Percentiles rank a stretch among this genome's conserved stretches.
Conservation (phyloP, 2,329 filamentous ascomycete genomes). For the Eutypa lata region DNA sequence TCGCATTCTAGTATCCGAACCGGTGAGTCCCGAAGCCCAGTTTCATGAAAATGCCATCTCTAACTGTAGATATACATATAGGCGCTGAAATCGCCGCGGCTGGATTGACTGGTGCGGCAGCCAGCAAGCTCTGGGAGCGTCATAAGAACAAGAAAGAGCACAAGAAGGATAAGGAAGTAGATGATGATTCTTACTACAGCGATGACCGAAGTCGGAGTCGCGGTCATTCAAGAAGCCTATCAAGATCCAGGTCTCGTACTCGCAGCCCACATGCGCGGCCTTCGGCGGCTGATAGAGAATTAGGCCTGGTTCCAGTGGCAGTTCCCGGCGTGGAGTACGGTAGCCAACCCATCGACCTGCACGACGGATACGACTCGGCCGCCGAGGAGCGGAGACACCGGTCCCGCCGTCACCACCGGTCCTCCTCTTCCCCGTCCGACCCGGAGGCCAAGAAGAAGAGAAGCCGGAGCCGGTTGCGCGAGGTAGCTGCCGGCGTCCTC, state of each 20-base stretch:
- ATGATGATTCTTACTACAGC: constrained; percentile 30
- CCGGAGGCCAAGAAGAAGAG: constrained; percentile 42
- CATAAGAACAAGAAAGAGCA: constrained; percentile 59
- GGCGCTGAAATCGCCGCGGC: constrained; percentile 58
- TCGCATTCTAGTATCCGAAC: constrained; percentile 39
- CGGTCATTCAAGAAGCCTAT: constrained; percentile 43
- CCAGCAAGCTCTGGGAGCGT: constrained; percentile 59
- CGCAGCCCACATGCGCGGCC: constrained; percentile 45
- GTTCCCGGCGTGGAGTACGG: constrained; percentile 58
- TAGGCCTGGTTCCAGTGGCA: constrained; percentile 53
- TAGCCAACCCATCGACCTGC: constrained; percentile 46
- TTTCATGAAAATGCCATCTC: neutral
- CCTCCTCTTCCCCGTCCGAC: constrained; percentile 29
- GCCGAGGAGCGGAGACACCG: constrained; percentile 40
- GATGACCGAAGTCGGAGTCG: constrained; percentile 32
- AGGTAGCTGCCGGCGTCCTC: constrained; percentile 54
- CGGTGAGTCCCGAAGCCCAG: constrained; percentile 28
- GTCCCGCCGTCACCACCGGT: constrained; percentile 35
- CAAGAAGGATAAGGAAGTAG: constrained; percentile 31
- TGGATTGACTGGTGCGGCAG: constrained; percentile 57
- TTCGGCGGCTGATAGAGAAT: constrained; percentile 58
- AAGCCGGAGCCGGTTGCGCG: constrained; percentile 52
- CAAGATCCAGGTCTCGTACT: constrained; percentile 31
- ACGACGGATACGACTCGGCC: constrained; percentile 44
- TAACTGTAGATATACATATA: constrained; percentile 17